Base-by-base conservation (phyloP, 805 yeast species). In the Saccharomycopsis schoenii region DNA sequence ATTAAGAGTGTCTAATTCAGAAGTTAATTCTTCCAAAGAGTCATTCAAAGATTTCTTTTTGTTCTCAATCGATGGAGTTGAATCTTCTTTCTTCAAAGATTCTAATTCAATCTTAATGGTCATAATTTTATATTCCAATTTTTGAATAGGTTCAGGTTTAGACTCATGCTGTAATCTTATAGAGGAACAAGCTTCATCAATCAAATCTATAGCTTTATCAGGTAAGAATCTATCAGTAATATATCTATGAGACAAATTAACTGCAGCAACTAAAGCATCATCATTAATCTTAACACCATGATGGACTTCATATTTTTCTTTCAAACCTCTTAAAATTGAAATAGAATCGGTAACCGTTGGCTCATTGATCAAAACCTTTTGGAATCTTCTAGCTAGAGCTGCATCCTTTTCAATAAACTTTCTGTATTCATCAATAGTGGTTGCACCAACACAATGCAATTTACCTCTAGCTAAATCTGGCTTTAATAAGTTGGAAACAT, bases 181-280 rank as follows among this genome's bases (percentile, higher is more conserved):
- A 0, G 96, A 96, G 2, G 97, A 94, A 75, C 98, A 92, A 0
- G 98, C 97, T 71, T 93, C 99, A 74, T 93, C 99, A 1, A 93
- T 94, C 66, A 93, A 80, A 73, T 93, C 99, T 66, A 93, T 93
- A 21, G 98, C 98, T 76, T 93, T 93, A 70, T 93, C 99, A 0
- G 99, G 99, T 43, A 93, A 76, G 68, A 84, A 91, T 60, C 98
- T 76, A 71, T 93, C 97, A 2, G 96, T 88, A 60, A 93, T 89
- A 71, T 93, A 93, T 65, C 99, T 80, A 69, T 90, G 89, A 56
- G 96, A 84, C 69, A 92, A 83, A 6, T 89, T 85, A 0, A 97
- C 97, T 12, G 98, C 97, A 0, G 97, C 88, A 1, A 93, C 97
- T 60, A 93, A 77, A 0, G 99, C 97, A 57, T 91, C 82, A 70